Evolutionary conservation across 2,329 filamentous ascomycete species (phyloP).

Genomic region (Stagonosporopsis chrysanthemi): DNA sequence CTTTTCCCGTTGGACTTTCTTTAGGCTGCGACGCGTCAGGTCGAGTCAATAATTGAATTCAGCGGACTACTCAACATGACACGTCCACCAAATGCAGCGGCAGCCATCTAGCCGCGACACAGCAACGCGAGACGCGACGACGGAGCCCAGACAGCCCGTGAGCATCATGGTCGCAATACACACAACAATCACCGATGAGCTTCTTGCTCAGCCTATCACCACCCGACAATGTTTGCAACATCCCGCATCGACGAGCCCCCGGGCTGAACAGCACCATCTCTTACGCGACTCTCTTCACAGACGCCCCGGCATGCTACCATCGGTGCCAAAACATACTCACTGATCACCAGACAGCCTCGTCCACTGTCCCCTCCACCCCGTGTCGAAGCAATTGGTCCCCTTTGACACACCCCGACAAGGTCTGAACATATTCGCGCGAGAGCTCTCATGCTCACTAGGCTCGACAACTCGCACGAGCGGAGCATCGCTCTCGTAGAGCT

Average conservation of each 20-base stretch:
- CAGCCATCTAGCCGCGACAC: slow-evolving; percentile 1
- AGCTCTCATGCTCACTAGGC: slow-evolving; percentile 14
- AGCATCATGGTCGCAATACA: slow-evolving; percentile 17
- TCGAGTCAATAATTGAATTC: too few relatives aligned
- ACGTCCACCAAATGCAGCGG: neutral
- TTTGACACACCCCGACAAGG: slow-evolving; percentile 10
- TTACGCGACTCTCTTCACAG: slow-evolving; percentile 9
- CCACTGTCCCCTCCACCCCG: slow-evolving; percentile 3
- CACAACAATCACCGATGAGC: too few relatives aligned
- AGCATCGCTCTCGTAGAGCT: slow-evolving; percentile 11
- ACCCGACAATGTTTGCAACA: slow-evolving; percentile 22
- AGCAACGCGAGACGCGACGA: slow-evolving; percentile 6
- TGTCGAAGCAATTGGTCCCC: slow-evolving; percentile 3
- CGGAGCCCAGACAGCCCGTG: slow-evolving; percentile 18
- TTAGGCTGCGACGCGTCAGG: too few relatives aligned
- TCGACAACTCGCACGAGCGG: slow-evolving; percentile 9
- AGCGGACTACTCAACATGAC: neutral
- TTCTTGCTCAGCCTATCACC: slow-evolving; percentile 1
- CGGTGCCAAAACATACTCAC: slow-evolving; percentile 13
- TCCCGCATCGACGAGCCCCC: slow-evolving; percentile 16
- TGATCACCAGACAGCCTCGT: slow-evolving; percentile 20
- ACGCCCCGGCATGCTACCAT: slow-evolving; percentile 16
- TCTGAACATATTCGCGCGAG: slow-evolving; percentile 32
- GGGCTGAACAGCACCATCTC: slow-evolving; percentile 13
- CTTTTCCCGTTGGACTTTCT: too few relatives aligned